Evolutionary conservation across 768 basidiomycete genomes (phyloP), one percentile per base, ranked within the genome.

Genomic region (Myochromella boudieri): DNA sequence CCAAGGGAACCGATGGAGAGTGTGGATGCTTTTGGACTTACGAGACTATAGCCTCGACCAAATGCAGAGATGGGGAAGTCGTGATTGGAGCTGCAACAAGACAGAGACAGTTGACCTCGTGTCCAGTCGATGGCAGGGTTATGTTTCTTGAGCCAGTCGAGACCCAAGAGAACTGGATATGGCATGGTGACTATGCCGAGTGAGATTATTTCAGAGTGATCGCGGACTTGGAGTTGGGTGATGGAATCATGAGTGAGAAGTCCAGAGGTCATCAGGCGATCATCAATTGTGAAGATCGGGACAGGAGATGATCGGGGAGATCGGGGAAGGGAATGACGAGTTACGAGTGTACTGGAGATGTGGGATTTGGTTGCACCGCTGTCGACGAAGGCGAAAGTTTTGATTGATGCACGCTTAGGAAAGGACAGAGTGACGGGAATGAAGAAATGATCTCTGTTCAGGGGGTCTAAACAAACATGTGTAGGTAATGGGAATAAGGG

Each of bases 221-320:
- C 29, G 15, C 54, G 42, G 37, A 68, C 50, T 1, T 42, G 39
- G 4, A 75, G 37, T 3, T 55, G 31, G 12, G 65, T 47, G 5
- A 71, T 48, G 22, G 71, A 55, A 42, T 70, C 65, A 26, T 71
- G 66, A 37, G 69, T 70, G 34, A 74, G 60, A 10, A 70, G 54
- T 4, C 74, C 74, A 38, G 67, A 70, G 17, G 66, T 59, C 26
- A 72, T 65, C 11, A 68, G 71, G 36, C 63, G 56, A 48, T 71
- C 55, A 45, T 73, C 68, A 24, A 41, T 27, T 6, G 45, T 27
- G 6, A 36, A 38, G 9, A 72, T 64, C 24, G 70, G 67, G 8
- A 67, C 45, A 11, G 68, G 66, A 11, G 51, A 44, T 25, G 58
- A 46, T 55, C 67, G 67, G 3, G 48, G 34, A 47, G 54, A 46